These are phyloP conservation scores for Curvularia sp. DNA, from an alignment of 2,329 filamentous ascomycete genomes.

Conservation along the genomic window DNA sequence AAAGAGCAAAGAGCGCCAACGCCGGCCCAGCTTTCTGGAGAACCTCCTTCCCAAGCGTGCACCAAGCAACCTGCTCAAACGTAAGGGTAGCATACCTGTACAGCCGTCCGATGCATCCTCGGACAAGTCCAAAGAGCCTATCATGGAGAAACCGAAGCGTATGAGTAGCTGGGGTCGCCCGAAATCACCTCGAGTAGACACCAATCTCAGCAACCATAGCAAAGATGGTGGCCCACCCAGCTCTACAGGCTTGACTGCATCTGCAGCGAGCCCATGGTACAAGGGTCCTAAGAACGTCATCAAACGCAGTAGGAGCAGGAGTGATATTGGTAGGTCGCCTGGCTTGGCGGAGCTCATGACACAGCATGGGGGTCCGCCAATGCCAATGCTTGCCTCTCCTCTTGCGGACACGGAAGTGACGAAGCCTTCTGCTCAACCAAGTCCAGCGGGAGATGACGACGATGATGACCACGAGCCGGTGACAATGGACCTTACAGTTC, in stretches of 20 bases:
- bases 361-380: slow-evolving; percentile 64
- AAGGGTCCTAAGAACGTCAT: slow-evolving; percentile 53
- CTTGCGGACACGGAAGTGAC: slow-evolving; percentile 47
- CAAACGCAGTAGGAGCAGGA: slow-evolving; percentile 63
- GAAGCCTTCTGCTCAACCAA: slow-evolving; percentile 42
- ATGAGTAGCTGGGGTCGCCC: slow-evolving; percentile 53
- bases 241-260: slow-evolving; percentile 46
- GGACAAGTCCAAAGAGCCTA: slow-evolving; percentile 43
- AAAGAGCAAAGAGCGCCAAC: slow-evolving; percentile 50
- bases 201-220: slow-evolving; percentile 51
- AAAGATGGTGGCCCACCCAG: slow-evolving; percentile 63
- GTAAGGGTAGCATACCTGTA: slow-evolving; percentile 52
- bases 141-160: slow-evolving; percentile 47
- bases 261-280: slow-evolving; percentile 47
- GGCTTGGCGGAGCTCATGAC: slow-evolving; percentile 63
- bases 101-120: slow-evolving; percentile 32
- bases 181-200: slow-evolving; percentile 52
- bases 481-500: slow-evolving; percentile 66
- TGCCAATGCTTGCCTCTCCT: slow-evolving; percentile 61
- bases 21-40: slow-evolving; percentile 63
- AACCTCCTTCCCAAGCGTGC: slow-evolving; percentile 52
- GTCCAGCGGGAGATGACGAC: slow-evolving; percentile 49
- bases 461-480: slow-evolving; percentile 62
- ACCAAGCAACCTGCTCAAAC: slow-evolving; percentile 57
- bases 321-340: slow-evolving; percentile 58